Base-by-base conservation (phyloP, 768 basidiomycete genomes). In the Chalciporus chontae region DNA sequence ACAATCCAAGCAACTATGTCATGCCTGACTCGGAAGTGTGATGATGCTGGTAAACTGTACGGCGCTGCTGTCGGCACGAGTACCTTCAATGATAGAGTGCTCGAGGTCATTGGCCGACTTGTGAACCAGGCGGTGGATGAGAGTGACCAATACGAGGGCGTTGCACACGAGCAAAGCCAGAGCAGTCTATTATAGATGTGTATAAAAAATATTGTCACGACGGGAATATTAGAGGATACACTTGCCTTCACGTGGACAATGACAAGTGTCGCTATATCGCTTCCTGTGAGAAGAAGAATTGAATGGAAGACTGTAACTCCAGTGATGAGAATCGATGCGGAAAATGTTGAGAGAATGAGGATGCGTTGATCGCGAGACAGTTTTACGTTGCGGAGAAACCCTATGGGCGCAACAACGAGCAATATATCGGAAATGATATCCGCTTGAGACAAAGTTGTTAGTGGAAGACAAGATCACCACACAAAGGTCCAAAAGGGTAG, bases 211-310 rank as follows among this genome's bases (percentile, higher is more conserved):
- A 24, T 24, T 24, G 7, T 24, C 24, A 24, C 7, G 3, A 3
- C 7, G 24, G n/a, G 4, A 27, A n/a, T 32, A 19, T n/a, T 38
- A 4, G 37, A 0, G n/a, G 14, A 14, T 3, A 18, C 13, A 9
- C 38, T 15, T 18, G 63, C 63, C 63, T 67, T 67, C 13, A 50
- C 17, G 29, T 65, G 63, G 14, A 51, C 65, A 21, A 67, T 52
- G 27, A 54, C 24, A 6, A 60, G 0, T 14, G 65, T 52, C 5
- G 9, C 1, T 23, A 52, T 1, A 47, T 36, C 2, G 47, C 7
- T 7, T 19, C 36, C 29, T 15, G 50, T 10, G 3, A 67, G 49
- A 15, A 65, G 55, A 43, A 67, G 53, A 19, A 41, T 8, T 1
- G 63, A 65, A 34, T 62, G 59, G 17, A 55, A 40, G 36, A 65